Evolutionary conservation across 176 grass and related monocot species (phyloP), one percentile per base, ranked within the genome.

Genomic region (Metroxylon sagu): DNA sequence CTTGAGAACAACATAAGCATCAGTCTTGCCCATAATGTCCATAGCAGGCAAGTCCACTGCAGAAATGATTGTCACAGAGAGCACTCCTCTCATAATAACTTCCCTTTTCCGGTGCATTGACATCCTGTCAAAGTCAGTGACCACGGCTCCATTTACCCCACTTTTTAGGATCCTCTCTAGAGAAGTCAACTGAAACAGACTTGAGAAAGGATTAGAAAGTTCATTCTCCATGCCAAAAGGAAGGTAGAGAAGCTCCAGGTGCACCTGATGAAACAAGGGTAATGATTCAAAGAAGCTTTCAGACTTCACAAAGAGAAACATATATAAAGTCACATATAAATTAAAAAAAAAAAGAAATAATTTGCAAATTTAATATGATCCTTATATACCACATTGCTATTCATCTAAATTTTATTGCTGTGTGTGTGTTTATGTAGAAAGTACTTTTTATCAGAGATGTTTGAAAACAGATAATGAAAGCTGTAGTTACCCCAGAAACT

Each of bases 11-110:
- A 91, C 93, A 69, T 68, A 97, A 55, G 92, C 81, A 29, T 97
- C 93, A 52, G 93, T 78, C 74, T 83, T 97, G 65, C 87, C 93
- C 82, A 87, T 87, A 49, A 97, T 74, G 77, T 97, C 93, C 87
- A 88, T 97, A 52, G 80, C 70, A 72, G 93, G 93, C 79, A 97
- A 80, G 55, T 91, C 93, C 68, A 91, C 87, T 57, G 76, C 87
- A 10, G 87, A 97, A 70, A 97, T 80, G 62, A 97, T 81, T 25
- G 87, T 91, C 39, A 88, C 84, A 16, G 87, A 97, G 48, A 97
- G 85, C 29, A 97, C 93, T 31, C 93, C 93, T 83, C 93, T 88
- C 68, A 68, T 66, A 75, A 97, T 97, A 69, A 97, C 76, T 76
- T 97, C 93, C 55, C 67, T 91, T 75, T 88, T 97, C 54, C 72